A percentile compares a stretch with the other conserved stretches of the same genome.
phyloP scores from a whole-genome alignment of 768 basidiomycete genomes.

The Leccinum uliginosum region DNA sequence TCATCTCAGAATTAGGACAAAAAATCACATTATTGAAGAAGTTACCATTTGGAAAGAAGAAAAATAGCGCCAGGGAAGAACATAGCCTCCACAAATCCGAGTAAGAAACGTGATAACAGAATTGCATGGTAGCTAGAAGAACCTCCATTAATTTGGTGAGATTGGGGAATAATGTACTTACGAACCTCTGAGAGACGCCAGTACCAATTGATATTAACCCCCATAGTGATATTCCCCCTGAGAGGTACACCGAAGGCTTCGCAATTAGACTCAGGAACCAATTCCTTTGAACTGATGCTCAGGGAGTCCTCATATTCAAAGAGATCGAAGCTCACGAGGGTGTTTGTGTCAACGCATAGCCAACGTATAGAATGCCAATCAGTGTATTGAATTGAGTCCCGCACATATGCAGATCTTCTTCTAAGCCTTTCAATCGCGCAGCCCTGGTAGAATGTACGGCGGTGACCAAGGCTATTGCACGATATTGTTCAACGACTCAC shows the following conservation, averaged over 20 bases:
- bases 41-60: slow-evolving; percentile 59
- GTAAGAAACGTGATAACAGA: slow-evolving; percentile 68
- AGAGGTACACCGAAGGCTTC: slow-evolving; percentile 62
- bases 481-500: slow-evolving; percentile 31
- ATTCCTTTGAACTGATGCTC: slow-evolving; percentile 40
- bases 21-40: neutral
- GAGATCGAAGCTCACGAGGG: slow-evolving; percentile 47
- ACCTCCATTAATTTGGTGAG: neutral
- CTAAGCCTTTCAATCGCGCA: slow-evolving; percentile 66
- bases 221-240: slow-evolving; percentile 66
- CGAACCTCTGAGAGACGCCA: slow-evolving; percentile 37
- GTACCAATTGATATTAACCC: slow-evolving; percentile 55
- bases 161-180: neutral
- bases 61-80: slow-evolving; percentile 69
- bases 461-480: neutral
- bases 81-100: slow-evolving; percentile 68
- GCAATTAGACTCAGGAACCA: slow-evolving; percentile 63
- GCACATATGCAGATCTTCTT: slow-evolving; percentile 56
- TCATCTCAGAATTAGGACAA: neutral
- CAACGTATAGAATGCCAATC: slow-evolving; percentile 62
- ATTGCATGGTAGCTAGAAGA: slow-evolving; percentile 52
- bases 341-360: slow-evolving; percentile 72
- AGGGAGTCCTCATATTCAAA: neutral
- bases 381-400: slow-evolving; percentile 63
- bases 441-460: slow-evolving; percentile 39